phyloP scores from a whole-genome alignment of 2,329 filamentous ascomycete species.

The Coniella vitis region DNA sequence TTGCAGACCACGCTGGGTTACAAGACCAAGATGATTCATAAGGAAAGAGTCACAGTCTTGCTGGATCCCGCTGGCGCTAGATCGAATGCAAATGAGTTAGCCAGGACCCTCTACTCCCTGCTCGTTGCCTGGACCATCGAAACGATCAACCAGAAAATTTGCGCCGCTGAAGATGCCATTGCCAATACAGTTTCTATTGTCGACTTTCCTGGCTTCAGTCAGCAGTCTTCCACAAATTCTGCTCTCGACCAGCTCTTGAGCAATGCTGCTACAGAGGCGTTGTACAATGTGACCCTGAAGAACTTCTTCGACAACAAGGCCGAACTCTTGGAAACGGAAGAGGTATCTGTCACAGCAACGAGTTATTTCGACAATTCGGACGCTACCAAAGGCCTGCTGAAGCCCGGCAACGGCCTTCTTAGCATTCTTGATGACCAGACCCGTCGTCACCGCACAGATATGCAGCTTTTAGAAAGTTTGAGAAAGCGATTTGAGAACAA shows the following conservation, averaged over 20 bases:
- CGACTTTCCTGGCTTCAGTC: slow-evolving; percentile 92
- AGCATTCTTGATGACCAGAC: slow-evolving; percentile 97
- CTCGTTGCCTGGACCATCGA: slow-evolving; percentile 93
- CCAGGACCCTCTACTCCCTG: slow-evolving; percentile 86
- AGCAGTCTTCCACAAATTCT: slow-evolving; percentile 75
- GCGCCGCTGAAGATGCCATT: slow-evolving; percentile 79
- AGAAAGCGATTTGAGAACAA: slow-evolving; percentile 92
- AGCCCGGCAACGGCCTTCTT: slow-evolving; percentile 84
- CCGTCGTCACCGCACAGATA: slow-evolving; percentile 77
- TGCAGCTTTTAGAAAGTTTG: slow-evolving; percentile 84
- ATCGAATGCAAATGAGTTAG: slow-evolving; percentile 87
- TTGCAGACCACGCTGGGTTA: slow-evolving; percentile 86
- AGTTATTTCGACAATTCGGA: slow-evolving; percentile 98
- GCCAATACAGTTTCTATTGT: slow-evolving; percentile 92
- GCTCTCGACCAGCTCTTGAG: slow-evolving; percentile 87
- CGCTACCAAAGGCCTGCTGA: slow-evolving; percentile 83
- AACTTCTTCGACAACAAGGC: slow-evolving; percentile 95
- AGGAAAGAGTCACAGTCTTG: slow-evolving; percentile 98
- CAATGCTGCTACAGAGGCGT: slow-evolving; percentile 85
- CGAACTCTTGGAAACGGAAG: slow-evolving; percentile 88
- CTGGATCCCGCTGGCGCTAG: slow-evolving; percentile 86
- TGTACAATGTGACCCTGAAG: slow-evolving; percentile 90
- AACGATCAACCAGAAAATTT: slow-evolving; percentile 82
- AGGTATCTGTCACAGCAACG: slow-evolving; percentile 81
- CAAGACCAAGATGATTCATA: slow-evolving; percentile 93